Percentiles rank a stretch among this genome's conserved stretches.
These are phyloP conservation scores for Pelargonium cotyledonis DNA, from an alignment of 441 rosid species.

Conservation along the genomic window DNA sequence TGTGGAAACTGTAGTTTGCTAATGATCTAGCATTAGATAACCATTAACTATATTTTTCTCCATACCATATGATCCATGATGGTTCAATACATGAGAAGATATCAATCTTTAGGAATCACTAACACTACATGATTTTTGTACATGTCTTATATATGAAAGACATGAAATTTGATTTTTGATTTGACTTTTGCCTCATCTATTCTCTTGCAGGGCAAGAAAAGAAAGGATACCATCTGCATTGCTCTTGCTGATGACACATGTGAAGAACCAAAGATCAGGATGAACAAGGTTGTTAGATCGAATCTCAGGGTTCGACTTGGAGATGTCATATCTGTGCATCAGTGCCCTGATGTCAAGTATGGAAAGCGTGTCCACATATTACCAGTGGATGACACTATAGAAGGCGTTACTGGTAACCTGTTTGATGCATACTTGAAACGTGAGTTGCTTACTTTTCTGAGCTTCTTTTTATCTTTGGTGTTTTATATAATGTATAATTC, in stretches of 20 bases:
- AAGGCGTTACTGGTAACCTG: constrained; percentile 44
- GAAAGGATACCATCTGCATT: constrained; percentile 48
- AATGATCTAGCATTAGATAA: too few species aligned
- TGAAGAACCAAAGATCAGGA: constrained; percentile 40
- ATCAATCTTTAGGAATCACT: too few species aligned
- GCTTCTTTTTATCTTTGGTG: neutral
- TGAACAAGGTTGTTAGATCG: constrained; percentile 35
- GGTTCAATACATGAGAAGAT: too few species aligned
- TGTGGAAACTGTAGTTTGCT: too few species aligned
- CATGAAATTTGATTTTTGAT: neutral
- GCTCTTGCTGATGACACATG: constrained; percentile 54
- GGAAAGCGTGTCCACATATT: constrained; percentile 49
- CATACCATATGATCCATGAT: too few species aligned
- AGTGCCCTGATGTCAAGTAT: constrained; percentile 49
- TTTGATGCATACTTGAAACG: constrained; percentile 50
- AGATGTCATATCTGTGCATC: constrained; percentile 46
- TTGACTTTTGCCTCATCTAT: neutral
- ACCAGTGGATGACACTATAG: constrained; percentile 47
- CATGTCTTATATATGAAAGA: neutral
- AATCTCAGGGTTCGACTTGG: constrained; percentile 49
- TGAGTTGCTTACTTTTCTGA: constrained; percentile 21
- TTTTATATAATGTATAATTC: neutral
- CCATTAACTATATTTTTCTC: too few species aligned
- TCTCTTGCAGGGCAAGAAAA: constrained; percentile 39
- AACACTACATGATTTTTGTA: too few species aligned